A percentile compares a stretch with the other conserved stretches of the same genome.
These are phyloP conservation scores for Exserohilum rostratum DNA, from an alignment of 2,329 filamentous ascomycete genomes.

Conservation along the genomic window DNA sequence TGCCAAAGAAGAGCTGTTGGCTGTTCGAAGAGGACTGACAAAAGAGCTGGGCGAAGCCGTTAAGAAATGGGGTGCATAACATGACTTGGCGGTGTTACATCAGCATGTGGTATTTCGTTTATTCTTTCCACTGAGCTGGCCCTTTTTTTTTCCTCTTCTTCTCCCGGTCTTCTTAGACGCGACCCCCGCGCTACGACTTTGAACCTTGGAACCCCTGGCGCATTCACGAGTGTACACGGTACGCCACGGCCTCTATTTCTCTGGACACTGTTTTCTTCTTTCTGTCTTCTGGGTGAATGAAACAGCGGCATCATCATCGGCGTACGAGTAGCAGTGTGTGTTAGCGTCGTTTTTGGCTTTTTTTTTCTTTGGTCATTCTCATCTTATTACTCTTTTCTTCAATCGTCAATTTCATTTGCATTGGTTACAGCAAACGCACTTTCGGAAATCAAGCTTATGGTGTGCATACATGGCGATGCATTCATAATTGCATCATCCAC, in stretches of 20 bases:
- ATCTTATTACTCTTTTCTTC: not conserved
- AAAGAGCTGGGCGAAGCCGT: constrained; percentile 16
- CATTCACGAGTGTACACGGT: not conserved
- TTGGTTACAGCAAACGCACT: too few relatives aligned
- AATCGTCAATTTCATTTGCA: too few relatives aligned
- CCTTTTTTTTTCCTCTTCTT: not conserved
- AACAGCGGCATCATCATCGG: constrained; percentile 8
- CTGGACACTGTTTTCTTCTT: not conserved
- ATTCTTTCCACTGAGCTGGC: not conserved
- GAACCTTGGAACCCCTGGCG: too few relatives aligned
- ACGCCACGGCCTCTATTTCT: not conserved
- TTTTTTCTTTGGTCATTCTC: not conserved
- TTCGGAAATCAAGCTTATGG: too few relatives aligned
- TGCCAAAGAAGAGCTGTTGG: constrained; percentile 11
- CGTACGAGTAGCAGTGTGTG: not conserved
- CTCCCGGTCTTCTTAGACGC: not conserved
- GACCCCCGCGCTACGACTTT: not conserved
- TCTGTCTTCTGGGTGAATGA: not conserved
- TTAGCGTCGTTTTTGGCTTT: not conserved
- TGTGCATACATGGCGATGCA: too few relatives aligned
- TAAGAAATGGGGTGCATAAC: constrained; percentile 14
- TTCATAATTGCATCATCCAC: too few relatives aligned
- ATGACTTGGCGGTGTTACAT: not conserved
- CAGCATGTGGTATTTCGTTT: not conserved
- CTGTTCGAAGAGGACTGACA: constrained; percentile 7